Conservation (phyloP, 106 monocot species). For the Ottelia alismoides region DNA sequence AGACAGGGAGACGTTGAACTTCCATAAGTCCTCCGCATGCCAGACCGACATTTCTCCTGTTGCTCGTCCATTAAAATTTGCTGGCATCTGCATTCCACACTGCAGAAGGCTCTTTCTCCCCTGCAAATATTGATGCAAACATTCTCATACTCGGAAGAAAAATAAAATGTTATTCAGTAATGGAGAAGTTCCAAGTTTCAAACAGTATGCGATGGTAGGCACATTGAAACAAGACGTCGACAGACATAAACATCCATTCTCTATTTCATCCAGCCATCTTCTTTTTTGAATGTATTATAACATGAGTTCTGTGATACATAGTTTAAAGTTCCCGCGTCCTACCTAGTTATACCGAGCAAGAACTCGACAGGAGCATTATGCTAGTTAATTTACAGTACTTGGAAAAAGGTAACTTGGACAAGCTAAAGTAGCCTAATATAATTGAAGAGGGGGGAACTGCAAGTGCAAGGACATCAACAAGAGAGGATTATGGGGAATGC, state of each 20-base stretch:
- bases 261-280: background rate
- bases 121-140: no score
- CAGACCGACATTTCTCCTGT: constrained; percentile 16
- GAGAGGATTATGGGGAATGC: no score
- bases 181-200: background rate
- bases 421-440: no score
- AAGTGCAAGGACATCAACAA: no score
- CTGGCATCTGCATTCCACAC: constrained; percentile 40
- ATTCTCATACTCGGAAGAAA: no score
- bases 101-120: constrained; percentile 50
- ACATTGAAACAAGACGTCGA: background rate
- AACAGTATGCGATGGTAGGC: no score
- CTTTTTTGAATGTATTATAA: background rate
- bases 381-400: no score
- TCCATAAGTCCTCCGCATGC: constrained; percentile 6
- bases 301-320: background rate
- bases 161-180: background rate
- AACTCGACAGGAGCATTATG: no score
- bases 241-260: background rate
- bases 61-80: constrained; percentile 31
- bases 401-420: no score
- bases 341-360: no score
- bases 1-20: constrained; percentile 20
- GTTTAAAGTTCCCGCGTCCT: no score
- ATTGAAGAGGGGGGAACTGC: no score